Conservation (phyloP, 768 basidiomycete genomes). For the Termitomyces titanicus region DNA sequence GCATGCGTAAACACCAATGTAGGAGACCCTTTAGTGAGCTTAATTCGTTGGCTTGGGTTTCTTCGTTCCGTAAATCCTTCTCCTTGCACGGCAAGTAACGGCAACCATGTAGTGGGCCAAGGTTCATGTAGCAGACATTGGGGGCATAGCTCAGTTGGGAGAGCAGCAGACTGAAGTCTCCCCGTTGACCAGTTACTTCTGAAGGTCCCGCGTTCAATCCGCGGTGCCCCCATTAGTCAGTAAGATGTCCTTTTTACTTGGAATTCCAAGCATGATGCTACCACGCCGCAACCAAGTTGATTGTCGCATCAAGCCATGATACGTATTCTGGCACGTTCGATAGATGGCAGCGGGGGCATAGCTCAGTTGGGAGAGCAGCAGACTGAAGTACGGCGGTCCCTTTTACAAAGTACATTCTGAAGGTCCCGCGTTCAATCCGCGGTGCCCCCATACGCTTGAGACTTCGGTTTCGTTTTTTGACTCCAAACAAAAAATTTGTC, state of each 20-base stretch:
- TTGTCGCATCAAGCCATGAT: no score
- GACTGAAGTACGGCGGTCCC: not conserved
- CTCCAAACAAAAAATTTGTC: no score
- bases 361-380: slow-evolving; percentile 12
- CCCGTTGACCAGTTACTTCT: not conserved
- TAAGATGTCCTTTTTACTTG: not conserved
- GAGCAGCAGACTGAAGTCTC: slow-evolving; percentile 9
- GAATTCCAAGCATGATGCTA: not conserved
- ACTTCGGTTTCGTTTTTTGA: no score
- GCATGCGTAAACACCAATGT: no score
- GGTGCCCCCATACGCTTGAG: slow-evolving; percentile 9
- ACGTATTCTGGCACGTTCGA: no score
- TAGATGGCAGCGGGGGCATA: slow-evolving; percentile 6
- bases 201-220: slow-evolving; percentile 10
- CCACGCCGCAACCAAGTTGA: no score
- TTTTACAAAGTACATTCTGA: not conserved
- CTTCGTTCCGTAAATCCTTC: no score
- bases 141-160: slow-evolving; percentile 12
- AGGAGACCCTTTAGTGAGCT: no score
- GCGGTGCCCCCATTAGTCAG: slow-evolving; percentile 5
- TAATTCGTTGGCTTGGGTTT: no score
- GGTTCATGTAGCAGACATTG: no score
- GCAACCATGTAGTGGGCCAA: no score
- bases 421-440: slow-evolving; percentile 11
- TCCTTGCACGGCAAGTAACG: no score